A percentile compares a stretch with the other conserved stretches of the same genome.
Evolutionary conservation across 192 early-diverging fungal species (phyloP).

Genomic region (Rhizoclosmatium sp.): DNA sequence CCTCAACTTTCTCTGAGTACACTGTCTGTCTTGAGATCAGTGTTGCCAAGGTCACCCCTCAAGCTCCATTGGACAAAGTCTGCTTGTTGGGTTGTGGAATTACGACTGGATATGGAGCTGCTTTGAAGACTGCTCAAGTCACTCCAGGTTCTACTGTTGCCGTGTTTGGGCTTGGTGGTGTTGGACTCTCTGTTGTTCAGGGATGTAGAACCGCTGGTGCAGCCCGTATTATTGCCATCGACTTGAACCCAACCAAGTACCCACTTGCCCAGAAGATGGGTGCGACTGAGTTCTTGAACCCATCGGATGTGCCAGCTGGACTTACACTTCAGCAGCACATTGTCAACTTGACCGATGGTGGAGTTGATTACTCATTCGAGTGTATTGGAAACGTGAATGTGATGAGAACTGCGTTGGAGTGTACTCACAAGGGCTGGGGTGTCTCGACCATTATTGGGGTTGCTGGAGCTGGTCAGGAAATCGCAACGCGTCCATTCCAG

Average conservation of each 20-base stretch:
- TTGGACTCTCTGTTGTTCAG: conserved; percentile 90
- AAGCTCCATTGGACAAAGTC: conserved; percentile 82
- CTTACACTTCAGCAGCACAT: conserved; percentile 83
- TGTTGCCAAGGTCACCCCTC: conserved; percentile 83
- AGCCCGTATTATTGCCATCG: conserved; percentile 87
- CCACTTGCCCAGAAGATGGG: conserved; percentile 82
- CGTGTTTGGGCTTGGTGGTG: conserved; percentile 95
- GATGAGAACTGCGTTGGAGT: conserved; percentile 96
- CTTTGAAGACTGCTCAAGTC: conserved; percentile 91
- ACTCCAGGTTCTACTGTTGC: conserved; percentile 76
- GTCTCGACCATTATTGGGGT: conserved; percentile 88
- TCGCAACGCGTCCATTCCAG: conserved; percentile 94
- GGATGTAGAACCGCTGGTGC: conserved; percentile 60
- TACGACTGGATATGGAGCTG: conserved; percentile 97
- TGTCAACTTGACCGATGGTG: conserved; percentile 92
- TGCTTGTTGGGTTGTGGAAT: conserved; percentile 96
- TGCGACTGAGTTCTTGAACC: conserved; percentile 90
- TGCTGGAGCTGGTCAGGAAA: conserved; percentile 90
- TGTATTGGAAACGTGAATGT: conserved; percentile 91
- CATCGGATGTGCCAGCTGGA: conserved; percentile 73
- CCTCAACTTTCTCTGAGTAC: conserved; percentile 95
- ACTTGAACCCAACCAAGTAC: conserved; percentile 88
- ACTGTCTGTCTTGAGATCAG: conserved; percentile 88
- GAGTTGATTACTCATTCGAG: conserved; percentile 96
- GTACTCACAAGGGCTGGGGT: conserved; percentile 82